Conservation (phyloP, 371 early-diverging fungal species). For the Batrachochytrium dendrobatidis region DNA sequence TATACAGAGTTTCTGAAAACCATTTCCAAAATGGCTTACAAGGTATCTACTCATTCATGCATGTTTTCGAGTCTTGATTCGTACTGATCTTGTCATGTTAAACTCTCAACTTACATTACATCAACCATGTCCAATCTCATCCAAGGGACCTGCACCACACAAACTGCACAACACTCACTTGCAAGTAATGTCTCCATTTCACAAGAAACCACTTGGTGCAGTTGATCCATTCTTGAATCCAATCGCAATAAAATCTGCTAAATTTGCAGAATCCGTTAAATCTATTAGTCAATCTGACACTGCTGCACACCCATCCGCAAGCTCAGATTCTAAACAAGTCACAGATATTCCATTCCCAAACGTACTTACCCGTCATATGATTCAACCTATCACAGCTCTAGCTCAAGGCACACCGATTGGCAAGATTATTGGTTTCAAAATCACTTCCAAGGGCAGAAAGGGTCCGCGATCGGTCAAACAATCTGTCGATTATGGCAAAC, state of each 20-base stretch:
- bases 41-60: not conserved
- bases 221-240: not conserved
- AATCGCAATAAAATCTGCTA: not conserved
- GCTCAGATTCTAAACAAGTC: too few relatives aligned
- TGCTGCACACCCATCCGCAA: not conserved
- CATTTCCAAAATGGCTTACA: not conserved
- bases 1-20: not conserved
- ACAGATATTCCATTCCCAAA: slow-evolving; percentile 37
- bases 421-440: slow-evolving; percentile 33
- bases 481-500: slow-evolving; percentile 24
- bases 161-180: slow-evolving; percentile 26
- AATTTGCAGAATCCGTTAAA: not conserved
- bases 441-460: slow-evolving; percentile 31
- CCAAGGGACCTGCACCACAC: slow-evolving; percentile 10
- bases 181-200: slow-evolving; percentile 20
- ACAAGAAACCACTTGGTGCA: slow-evolving; percentile 2
- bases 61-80: too few relatives aligned
- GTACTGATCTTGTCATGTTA: too few relatives aligned
- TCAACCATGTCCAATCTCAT: too few relatives aligned
- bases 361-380: slow-evolving; percentile 32
- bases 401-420: slow-evolving; percentile 14
- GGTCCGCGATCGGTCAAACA: slow-evolving; percentile 24
- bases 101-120: too few relatives aligned
- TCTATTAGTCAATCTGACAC: not conserved
- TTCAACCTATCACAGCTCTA: slow-evolving; percentile 16